Evolutionary conservation across 768 basidiomycete species (phyloP).

Genomic region (Kwoniella sp.): DNA sequence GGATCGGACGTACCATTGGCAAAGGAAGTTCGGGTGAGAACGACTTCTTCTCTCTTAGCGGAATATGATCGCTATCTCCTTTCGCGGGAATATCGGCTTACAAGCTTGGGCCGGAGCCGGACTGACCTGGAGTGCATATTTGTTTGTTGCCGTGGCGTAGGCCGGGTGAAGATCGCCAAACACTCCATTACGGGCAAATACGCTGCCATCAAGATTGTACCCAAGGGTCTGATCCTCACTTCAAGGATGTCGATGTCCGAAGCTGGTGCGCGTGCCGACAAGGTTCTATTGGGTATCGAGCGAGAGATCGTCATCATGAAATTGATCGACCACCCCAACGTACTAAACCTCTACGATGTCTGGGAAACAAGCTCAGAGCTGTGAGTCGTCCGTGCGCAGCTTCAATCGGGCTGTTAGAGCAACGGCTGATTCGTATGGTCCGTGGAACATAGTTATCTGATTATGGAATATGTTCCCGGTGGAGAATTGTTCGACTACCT

Average conservation of each 20-base stretch:
- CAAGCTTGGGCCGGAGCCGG: no score
- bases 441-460: slow-evolving; percentile 60
- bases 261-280: slow-evolving; percentile 73
- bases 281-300: slow-evolving; percentile 76
- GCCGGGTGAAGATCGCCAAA: slow-evolving; percentile 84
- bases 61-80: no score
- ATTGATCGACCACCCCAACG: slow-evolving; percentile 90
- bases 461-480: slow-evolving; percentile 91
- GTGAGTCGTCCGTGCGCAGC: slow-evolving; percentile 57
- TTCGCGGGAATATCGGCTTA: no score
- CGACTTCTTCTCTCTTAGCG: slow-evolving; percentile 1
- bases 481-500: slow-evolving; percentile 94
- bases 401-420: no score
- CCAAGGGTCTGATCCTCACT: slow-evolving; percentile 68
- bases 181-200: slow-evolving; percentile 84
- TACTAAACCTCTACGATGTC: slow-evolving; percentile 92
- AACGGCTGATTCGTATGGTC: not conserved
- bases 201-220: slow-evolving; percentile 92
- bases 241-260: slow-evolving; percentile 70
- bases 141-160: slow-evolving; percentile 57
- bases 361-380: slow-evolving; percentile 91
- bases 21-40: slow-evolving; percentile 73
- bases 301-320: slow-evolving; percentile 98
- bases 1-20: slow-evolving; percentile 79
- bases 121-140: not conserved